phyloP scores from a whole-genome alignment of 2,329 filamentous ascomycete genomes.

The Microcyclospora tardicrescens region DNA sequence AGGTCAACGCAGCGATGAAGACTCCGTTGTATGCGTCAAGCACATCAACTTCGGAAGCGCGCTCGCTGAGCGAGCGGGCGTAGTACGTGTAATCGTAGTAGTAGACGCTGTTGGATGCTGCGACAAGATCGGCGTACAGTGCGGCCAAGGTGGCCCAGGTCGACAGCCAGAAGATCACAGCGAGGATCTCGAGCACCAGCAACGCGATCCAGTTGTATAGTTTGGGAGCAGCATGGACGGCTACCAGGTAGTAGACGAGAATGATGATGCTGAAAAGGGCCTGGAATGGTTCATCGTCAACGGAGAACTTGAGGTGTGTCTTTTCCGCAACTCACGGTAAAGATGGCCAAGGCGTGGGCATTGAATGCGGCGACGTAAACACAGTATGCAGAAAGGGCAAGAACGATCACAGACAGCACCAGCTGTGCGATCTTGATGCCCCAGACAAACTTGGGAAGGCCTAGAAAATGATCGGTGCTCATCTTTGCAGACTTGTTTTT shows the following conservation, averaged over 20 bases:
- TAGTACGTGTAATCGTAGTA: not conserved
- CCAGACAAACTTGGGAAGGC: not conserved
- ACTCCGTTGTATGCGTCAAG: not conserved
- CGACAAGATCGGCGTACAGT: not conserved
- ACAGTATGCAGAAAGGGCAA: not conserved
- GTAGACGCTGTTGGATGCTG: not conserved
- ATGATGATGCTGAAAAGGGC: conserved; percentile 3
- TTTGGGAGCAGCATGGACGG: conserved; percentile 1
- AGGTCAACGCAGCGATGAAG: not conserved
- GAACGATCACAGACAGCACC: not conserved
- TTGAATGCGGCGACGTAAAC: not conserved
- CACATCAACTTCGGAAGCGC: not conserved
- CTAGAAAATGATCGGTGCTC: not conserved
- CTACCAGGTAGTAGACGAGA: conserved; percentile 5
- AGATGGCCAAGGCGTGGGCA: not conserved
- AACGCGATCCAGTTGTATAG: conserved; percentile 4
- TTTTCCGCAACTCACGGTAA: not conserved
- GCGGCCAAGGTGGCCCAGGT: conserved; percentile 2
- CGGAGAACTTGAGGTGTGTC: not conserved
- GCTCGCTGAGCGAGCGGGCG: not conserved
- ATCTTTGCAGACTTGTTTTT: too few relatives aligned
- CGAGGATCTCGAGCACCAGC: conserved; percentile 3
- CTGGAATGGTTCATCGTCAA: not conserved
- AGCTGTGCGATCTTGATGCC: not conserved
- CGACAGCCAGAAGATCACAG: conserved; percentile 5